Evolutionary conservation across 73 alveolate species (phyloP).

Genomic region (Durusdinium trenchii): DNA sequence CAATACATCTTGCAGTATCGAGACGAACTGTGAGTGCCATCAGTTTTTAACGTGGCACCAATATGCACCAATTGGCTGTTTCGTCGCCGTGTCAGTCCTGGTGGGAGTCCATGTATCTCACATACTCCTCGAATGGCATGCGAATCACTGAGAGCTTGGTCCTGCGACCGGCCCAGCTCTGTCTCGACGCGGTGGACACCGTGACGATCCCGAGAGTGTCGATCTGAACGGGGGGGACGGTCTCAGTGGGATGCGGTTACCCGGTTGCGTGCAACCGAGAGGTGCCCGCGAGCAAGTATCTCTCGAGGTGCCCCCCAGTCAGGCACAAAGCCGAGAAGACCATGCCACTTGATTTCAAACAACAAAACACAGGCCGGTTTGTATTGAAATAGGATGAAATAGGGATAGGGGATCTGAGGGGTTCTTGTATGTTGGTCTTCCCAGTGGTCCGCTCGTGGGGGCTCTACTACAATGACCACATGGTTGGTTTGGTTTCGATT

Average conservation of each 20-base stretch:
- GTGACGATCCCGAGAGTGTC: no score
- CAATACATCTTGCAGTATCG: not conserved
- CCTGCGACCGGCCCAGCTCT: no score
- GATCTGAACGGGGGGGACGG: no score
- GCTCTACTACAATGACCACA: not conserved
- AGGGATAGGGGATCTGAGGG: not conserved
- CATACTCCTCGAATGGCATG: slow-evolving; percentile 66
- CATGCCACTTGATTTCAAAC: no score
- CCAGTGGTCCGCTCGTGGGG: not conserved
- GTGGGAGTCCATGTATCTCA: slow-evolving; percentile 84
- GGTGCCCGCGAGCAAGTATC: no score
- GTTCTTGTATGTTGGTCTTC: not conserved
- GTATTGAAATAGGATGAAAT: not conserved
- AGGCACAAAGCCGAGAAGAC: no score
- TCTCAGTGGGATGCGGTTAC: no score
- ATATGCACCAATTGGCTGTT: not conserved
- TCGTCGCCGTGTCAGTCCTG: not conserved
- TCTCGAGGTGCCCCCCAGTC: no score
- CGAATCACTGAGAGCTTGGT: slow-evolving; percentile 85
- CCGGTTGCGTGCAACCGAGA: no score
- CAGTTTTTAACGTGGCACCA: not conserved
- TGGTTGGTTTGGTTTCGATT: not conserved
- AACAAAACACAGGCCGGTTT: not conserved
- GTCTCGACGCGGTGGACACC: no score
- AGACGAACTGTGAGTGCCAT: not conserved